Evolutionary conservation across 2,329 filamentous ascomycete species (phyloP).

Genomic region (Cercospora nicotianae): DNA sequence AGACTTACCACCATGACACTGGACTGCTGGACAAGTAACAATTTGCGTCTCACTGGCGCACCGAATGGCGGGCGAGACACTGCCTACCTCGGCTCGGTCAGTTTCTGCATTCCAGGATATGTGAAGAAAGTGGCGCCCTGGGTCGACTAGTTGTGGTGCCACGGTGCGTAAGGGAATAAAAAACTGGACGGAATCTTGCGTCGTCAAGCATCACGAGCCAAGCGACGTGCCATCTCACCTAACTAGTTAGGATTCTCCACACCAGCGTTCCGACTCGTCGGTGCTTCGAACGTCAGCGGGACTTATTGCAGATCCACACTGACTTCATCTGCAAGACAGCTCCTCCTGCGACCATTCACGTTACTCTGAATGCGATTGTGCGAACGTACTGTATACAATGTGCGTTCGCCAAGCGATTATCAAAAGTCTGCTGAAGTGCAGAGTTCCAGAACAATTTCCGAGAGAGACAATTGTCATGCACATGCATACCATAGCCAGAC

Average conservation of each 20-base stretch:
- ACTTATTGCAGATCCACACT: conserved; percentile 7
- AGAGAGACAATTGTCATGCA: background rate
- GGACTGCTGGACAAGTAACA: background rate
- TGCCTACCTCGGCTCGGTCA: background rate
- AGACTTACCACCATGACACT: background rate
- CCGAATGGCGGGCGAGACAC: background rate
- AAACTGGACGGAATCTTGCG: background rate
- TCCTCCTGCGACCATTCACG: conserved; percentile 2
- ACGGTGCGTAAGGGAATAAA: background rate
- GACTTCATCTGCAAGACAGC: conserved; percentile 4
- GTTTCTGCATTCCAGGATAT: background rate
- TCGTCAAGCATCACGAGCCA: conserved; percentile 12
- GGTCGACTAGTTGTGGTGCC: background rate
- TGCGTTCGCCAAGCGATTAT: background rate
- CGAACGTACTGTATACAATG: background rate
- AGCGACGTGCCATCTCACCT: background rate
- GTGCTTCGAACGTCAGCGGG: conserved; percentile 13
- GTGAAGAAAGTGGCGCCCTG: background rate
- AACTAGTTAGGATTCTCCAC: conserved; percentile 4
- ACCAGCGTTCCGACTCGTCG: background rate
- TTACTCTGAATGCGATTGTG: background rate
- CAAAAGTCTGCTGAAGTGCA: background rate
- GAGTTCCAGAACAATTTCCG: background rate
- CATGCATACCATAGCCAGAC: background rate
- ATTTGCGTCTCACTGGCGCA: background rate